phyloP scores from a whole-genome alignment of 2,329 filamentous ascomycete species.

The Cladophialophora bantiana region DNA sequence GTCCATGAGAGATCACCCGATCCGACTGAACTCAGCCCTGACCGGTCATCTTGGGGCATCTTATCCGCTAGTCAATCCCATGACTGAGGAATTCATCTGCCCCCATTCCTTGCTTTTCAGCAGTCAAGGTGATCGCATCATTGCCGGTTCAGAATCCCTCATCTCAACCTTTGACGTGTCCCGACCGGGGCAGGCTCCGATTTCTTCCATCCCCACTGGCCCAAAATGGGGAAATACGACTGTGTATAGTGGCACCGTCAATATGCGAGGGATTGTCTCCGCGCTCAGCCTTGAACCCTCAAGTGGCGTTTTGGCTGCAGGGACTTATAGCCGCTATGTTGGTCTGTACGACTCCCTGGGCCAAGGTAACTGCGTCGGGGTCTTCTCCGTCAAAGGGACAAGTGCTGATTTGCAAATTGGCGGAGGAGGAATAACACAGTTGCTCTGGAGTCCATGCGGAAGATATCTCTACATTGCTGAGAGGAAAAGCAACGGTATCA shows the following conservation, averaged over 20 bases:
- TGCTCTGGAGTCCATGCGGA: conserved; percentile 65
- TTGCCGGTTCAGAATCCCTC: conserved; percentile 62
- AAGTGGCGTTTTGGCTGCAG: conserved; percentile 61
- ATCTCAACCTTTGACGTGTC: conserved; percentile 65
- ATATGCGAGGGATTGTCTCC: conserved; percentile 64
- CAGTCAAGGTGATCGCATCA: conserved; percentile 58
- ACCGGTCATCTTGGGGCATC: conserved; percentile 56
- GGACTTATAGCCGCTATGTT: conserved; percentile 63
- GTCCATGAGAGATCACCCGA: conserved; percentile 61
- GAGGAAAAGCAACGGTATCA: conserved; percentile 61
- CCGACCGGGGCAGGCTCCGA: conserved; percentile 56
- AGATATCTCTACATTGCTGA: conserved; percentile 66
- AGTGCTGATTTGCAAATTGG: conserved; percentile 49
- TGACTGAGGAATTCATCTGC: conserved; percentile 63
- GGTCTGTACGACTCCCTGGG: conserved; percentile 62
- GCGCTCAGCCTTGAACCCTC: conserved; percentile 56
- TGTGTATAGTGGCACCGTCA: conserved; percentile 39
- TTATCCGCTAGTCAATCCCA: conserved; percentile 63
- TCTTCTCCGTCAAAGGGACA: conserved; percentile 57
- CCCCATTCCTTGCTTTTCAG: conserved; percentile 64
- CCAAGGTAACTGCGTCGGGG: conserved; percentile 57
- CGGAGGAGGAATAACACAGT: conserved; percentile 62
- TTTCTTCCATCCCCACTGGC: conserved; percentile 55
- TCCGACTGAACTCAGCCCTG: conserved; percentile 63
- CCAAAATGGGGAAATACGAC: conserved; percentile 42